These are phyloP conservation scores for Coemansia sp. DNA, from an alignment of 192 early-diverging fungal species.

Conservation along the genomic window DNA sequence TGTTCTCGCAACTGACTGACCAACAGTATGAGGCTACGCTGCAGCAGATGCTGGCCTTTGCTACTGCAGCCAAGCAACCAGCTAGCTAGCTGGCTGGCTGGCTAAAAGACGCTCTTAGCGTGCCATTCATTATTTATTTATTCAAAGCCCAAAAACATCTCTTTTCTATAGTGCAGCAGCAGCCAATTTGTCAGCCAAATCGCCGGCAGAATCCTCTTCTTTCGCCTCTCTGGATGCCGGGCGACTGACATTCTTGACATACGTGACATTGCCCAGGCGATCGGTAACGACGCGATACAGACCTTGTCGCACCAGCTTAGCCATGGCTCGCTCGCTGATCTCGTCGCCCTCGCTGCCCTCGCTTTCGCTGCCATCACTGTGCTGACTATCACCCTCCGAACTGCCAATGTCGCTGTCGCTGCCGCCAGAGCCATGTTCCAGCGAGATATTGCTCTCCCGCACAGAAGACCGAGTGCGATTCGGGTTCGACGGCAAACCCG, in stretches of 20 bases:
- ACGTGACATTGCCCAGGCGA: conserved; percentile 43
- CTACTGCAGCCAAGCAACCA: background rate
- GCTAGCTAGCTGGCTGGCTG: conserved; percentile 1
- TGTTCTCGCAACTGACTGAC: conserved; percentile 47
- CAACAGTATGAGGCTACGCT: conserved; percentile 37
- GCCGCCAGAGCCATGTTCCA: background rate
- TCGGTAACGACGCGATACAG: conserved; percentile 33
- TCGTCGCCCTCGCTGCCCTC: conserved; percentile 11
- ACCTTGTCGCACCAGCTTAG: conserved; percentile 43
- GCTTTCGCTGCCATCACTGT: conserved; percentile 19
- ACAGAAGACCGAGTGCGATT: conserved; percentile 7
- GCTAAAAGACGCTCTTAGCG: background rate
- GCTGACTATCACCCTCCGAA: background rate
- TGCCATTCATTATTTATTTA: background rate
- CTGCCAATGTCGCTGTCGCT: conserved; percentile 9
- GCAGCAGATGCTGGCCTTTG: conserved; percentile 26
- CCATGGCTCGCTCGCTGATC: conserved; percentile 30
- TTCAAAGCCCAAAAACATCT: background rate
- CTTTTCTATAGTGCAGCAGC: background rate
- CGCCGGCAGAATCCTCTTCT: background rate
- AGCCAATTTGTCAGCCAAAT: conserved; percentile 5
- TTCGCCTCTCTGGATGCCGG: background rate
- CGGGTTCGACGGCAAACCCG: conserved; percentile 7
- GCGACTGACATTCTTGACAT: conserved; percentile 10
- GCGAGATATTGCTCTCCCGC: background rate